Base-by-base conservation (phyloP, 2,329 filamentous ascomycete species). In the Penicillium sp. region DNA sequence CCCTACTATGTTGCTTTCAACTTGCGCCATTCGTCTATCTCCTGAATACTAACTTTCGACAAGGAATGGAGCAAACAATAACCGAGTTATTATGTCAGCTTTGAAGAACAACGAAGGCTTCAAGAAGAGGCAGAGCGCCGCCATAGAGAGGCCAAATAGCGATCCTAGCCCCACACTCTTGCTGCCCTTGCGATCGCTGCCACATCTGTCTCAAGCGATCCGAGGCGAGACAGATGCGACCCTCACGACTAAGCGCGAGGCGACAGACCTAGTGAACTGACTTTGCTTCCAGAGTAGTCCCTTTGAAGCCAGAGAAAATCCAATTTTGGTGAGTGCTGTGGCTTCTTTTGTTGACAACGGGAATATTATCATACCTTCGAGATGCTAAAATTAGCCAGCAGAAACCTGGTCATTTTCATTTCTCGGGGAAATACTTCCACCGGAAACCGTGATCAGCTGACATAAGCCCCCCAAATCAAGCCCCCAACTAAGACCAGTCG, bases 181-280 rank as follows among this genome's bases (percentile, higher is more conserved):
- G 28, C 9, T 32, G 28, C 28, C 28, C 28, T 32, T 32, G 5
- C 28, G 28, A 32, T 27, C 26, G 39, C 39, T 28, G 5, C 39
- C 26, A 40, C 26, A 40, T 29, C 39, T 28, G 28, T 61, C 55
- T 27, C 46, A 55, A 49, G 48, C 49, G 34, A 56, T 62, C 46
- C 43, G 39, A 51, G 48, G 59, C 18, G 44, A 59, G 52, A 58
- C 54, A 8, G 48, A 57, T 51, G 38, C 50, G 39, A 54, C 56
- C 9, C 48, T 61, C 37, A 62, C 55, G 26, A 63, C 53, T 9
- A 50, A 61, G 47, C 56, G 56, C 32, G 45, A 53, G 26, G 46
- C 49, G 43, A 63, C 54, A 8, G 43, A 49, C 46, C 49, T 34
- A 35, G 49, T 52, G 24, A 52, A 47, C 40, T 43, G 46, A 47